These are phyloP conservation scores for Fusarium nanum DNA, from an alignment of 2,329 filamentous ascomycete species.

Conservation along the genomic window DNA sequence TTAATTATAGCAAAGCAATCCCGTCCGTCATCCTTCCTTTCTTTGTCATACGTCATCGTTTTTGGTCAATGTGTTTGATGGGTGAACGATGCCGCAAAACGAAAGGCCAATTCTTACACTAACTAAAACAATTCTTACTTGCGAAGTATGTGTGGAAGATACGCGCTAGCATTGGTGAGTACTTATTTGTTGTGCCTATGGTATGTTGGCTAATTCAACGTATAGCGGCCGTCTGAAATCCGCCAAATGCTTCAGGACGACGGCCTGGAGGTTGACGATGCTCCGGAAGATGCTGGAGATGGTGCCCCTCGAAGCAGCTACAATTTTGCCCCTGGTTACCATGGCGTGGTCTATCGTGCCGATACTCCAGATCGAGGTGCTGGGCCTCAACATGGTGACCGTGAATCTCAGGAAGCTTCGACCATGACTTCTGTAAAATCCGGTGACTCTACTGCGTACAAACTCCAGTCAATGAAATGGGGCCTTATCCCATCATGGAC, in stretches of 20 bases:
- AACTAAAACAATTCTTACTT: background rate
- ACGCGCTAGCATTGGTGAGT: slow-evolving; percentile 52
- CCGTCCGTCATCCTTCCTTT: slow-evolving; percentile 5
- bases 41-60: slow-evolving; percentile 17
- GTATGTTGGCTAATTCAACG: background rate
- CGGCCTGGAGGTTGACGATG: slow-evolving; percentile 77
- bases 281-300: slow-evolving; percentile 75
- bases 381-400: slow-evolving; percentile 49
- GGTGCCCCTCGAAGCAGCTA: slow-evolving; percentile 76
- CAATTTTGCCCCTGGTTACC: slow-evolving; percentile 91
- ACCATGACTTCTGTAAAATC: background rate
- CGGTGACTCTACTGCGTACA: slow-evolving; percentile 69
- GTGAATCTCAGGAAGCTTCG: background rate
- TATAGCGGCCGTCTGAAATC: slow-evolving; percentile 80
- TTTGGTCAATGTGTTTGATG: background rate
- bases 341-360: slow-evolving; percentile 87
- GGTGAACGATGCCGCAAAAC: slow-evolving; percentile 4
- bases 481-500: slow-evolving; percentile 95
- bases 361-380: slow-evolving; percentile 73
- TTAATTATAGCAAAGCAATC: background rate
- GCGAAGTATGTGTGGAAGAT: slow-evolving; percentile 53
- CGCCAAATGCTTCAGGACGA: slow-evolving; percentile 78
- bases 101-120: background rate
- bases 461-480: slow-evolving; percentile 95
- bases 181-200: background rate